Evolutionary conservation across 208 protist species (phyloP), one percentile per base, ranked within the genome.

Genomic region (Leishmania guyanensis): DNA sequence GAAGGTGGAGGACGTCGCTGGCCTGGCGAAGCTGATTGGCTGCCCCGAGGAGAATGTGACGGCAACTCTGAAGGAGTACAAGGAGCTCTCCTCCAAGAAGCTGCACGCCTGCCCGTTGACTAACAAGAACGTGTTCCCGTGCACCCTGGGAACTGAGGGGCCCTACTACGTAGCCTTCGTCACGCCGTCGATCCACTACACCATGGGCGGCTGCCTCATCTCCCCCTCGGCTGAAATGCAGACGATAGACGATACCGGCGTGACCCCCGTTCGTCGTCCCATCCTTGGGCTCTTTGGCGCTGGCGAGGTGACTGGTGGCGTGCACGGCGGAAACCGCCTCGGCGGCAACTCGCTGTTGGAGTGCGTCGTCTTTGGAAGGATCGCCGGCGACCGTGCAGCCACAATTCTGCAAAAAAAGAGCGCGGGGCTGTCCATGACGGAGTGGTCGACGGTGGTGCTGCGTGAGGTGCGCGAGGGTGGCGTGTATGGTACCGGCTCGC

Each of bases 111-210:
- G 90, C 80, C 85, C 85, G 48, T 54, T 86, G 48, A 97, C 91
- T 53, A 94, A 91, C 73, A 99, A 98, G 85, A 87, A 73, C 48
- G 91, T 96, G 29, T 98, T 95, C 86, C 93, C 89, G 58, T 93
- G 89, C 75, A 85, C 89, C 39, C 12, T 94, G 26, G 94, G 90
- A 54, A 48, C 86, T 14, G 81, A 93, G 50, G 92, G 92, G 46
- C 90, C 89, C 22, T 97, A 88, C 83, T 93, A 98, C 83, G 92
- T 97, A 46, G 90, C 95, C 48, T 84, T 87, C 77, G 90, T 99
- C 66, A 99, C 97, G 39, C 98, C 98, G 22, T 93, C 91, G 10
- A 94, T 99, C 81, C 98, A 99, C 89, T 99, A 99, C 93, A 98
- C 92, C 14, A 99, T 99, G 98, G 98, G 98, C 74, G 98, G 98